These are phyloP conservation scores for Cryptococcus amylolentus DNA, from an alignment of 1,284 basidiomycete species.

Conservation along the genomic window DNA sequence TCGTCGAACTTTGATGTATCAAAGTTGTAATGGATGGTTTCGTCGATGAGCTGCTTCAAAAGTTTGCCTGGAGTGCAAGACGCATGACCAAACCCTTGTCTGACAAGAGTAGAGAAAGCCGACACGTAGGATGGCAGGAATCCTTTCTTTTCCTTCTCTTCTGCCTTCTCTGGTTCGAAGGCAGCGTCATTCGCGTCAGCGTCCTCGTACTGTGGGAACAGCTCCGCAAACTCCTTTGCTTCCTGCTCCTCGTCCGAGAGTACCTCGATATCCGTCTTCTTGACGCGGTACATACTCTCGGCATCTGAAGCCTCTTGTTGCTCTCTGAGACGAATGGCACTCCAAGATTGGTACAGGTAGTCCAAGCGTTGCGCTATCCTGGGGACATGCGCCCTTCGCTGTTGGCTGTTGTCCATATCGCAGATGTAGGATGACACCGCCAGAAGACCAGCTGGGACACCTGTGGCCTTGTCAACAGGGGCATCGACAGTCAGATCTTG, in stretches of 20 bases:
- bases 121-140: slow-evolving; percentile 22
- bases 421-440: slow-evolving; percentile 9
- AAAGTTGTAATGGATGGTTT: slow-evolving; percentile 21
- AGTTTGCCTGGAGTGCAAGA: neutral
- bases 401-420: slow-evolving; percentile 7
- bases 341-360: slow-evolving; percentile 74
- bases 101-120: slow-evolving; percentile 30
- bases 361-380: slow-evolving; percentile 61
- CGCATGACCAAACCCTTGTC: slow-evolving; percentile 15
- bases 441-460: slow-evolving; percentile 15
- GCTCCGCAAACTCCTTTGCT: slow-evolving; percentile 70
- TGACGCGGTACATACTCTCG: slow-evolving; percentile 74
- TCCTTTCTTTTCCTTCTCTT: slow-evolving; percentile 12
- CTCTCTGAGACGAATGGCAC: slow-evolving; percentile 69
- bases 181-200: slow-evolving; percentile 27
- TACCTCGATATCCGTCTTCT: slow-evolving; percentile 59
- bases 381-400: slow-evolving; percentile 8
- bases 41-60: slow-evolving; percentile 23
- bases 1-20: slow-evolving; percentile 23
- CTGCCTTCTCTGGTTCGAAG: neutral
- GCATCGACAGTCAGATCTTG: slow-evolving; percentile 1
- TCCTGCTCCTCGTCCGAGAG: slow-evolving; percentile 70
- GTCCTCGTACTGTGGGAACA: slow-evolving; percentile 78
- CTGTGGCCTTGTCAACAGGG: slow-evolving; percentile 23
- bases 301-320: slow-evolving; percentile 63